Evolutionary conservation across 148 eudicot genomes (phyloP).

Genomic region (Camellia japonica): DNA sequence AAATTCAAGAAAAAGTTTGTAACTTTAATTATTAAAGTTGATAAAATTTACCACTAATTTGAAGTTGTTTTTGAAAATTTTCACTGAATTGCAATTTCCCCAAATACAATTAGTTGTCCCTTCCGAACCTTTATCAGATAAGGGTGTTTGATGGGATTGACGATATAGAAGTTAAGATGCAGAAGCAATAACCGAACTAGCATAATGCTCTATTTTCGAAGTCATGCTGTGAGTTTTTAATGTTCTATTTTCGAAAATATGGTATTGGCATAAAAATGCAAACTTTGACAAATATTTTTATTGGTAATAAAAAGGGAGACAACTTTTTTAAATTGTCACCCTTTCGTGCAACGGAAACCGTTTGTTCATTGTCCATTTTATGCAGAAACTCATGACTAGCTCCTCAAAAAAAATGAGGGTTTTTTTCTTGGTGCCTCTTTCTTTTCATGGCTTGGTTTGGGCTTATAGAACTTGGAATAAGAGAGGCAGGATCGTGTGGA

Average conservation of each 20-base stretch:
- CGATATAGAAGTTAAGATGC: neutral
- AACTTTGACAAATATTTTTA: neutral
- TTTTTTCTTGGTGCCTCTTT: slow-evolving; percentile 1
- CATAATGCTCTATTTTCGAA: neutral
- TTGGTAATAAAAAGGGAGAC: slow-evolving; percentile 2
- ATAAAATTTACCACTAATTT: no score
- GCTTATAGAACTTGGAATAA: slow-evolving; percentile 5
- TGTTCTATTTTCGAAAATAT: neutral
- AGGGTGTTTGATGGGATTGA: neutral
- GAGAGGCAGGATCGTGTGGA: neutral
- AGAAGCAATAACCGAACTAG: slow-evolving; percentile 1
- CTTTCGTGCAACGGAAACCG: neutral
- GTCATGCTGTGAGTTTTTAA: neutral
- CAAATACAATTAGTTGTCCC: neutral
- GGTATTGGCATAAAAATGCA: neutral
- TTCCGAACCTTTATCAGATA: neutral
- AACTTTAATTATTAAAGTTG: no score
- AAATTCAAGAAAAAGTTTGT: no score
- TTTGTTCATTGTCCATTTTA: neutral
- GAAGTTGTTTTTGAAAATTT: no score
- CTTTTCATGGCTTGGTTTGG: slow-evolving; percentile 4
- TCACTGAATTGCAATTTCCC: no score
- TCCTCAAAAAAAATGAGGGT: neutral
- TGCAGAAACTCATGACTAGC: neutral
- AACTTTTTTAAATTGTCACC: neutral